Evolutionary conservation across 2,329 filamentous ascomycete genomes (phyloP), one percentile per base, ranked within the genome.

Genomic region (Aspergillus bombycis): DNA sequence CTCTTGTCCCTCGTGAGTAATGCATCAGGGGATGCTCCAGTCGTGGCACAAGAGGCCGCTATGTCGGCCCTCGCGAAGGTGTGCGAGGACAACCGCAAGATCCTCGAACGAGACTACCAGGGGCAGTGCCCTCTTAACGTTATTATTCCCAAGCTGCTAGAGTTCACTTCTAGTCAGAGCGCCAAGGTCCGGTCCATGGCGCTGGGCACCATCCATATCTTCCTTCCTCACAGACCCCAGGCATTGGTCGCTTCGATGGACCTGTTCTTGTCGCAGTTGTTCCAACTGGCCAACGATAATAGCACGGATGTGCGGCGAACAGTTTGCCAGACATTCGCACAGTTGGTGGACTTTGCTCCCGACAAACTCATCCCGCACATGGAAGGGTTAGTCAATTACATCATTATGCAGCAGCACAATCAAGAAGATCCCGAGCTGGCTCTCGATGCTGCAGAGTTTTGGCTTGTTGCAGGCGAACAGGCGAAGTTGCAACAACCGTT

Each of bases 361-460:
- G 92, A 96, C 75, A 95, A 96, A 81, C 89, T 99, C 61, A 84
- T 92, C 62, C 95, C 95, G 28, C 92, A 98, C 75, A 90, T 98
- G 74, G 83, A 86, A 59, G 94, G 92, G 7, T 84, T 99, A 61
- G 93, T 99, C 34, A 92, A 96, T 74, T 99, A 97, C 75, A 95
- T 97, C 77, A 87, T 98, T 63, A 84, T 88, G 34, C 95, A 99
- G 76, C 95, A 99, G 77, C 88, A 90, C 77, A 90, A 89, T 67
- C 80, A 81, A 28, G 89, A 94, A 30, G 94, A 98, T 68, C 90
- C 94, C 61, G 93, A 98, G 48, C 84, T 99, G 63, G 93, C 94
- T 43, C 89, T 96, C 68, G 95, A 99, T 76, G 95, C 95, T 10
- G 93, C 95, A 6, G 95, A 99, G 77, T 99, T 99, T 75, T 99